A percentile compares a stretch with the other conserved stretches of the same genome.
Evolutionary conservation across 1,284 basidiomycete genomes (phyloP).

Genomic region (Cronartium quercuum): DNA sequence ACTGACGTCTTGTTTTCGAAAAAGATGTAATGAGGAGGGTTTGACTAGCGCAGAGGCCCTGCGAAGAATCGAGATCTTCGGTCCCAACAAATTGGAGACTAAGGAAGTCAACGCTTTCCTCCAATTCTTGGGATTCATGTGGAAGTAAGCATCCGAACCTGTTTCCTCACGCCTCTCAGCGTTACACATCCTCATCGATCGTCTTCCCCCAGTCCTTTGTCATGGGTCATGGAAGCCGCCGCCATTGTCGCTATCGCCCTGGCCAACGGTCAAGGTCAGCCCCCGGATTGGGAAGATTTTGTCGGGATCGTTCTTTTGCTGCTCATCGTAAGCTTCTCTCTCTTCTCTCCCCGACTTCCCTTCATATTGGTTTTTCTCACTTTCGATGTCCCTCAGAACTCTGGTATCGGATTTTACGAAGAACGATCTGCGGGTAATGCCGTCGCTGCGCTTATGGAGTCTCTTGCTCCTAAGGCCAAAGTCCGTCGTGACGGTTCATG

Average conservation of each 20-base stretch:
- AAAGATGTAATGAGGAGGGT: constrained; percentile 55
- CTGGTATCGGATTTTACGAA: constrained; percentile 94
- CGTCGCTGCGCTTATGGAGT: constrained; percentile 98
- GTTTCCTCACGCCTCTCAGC: not conserved
- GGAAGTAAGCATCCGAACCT: constrained; percentile 42
- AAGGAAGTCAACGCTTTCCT: constrained; percentile 81
- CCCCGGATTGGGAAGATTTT: constrained; percentile 96
- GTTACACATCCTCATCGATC: not conserved
- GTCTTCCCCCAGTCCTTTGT: constrained; percentile 76
- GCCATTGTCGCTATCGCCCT: constrained; percentile 92
- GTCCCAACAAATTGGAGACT: constrained; percentile 87
- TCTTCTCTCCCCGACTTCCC: not conserved
- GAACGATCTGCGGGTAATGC: constrained; percentile 95
- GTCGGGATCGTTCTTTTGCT: constrained; percentile 88
- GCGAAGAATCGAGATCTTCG: constrained; percentile 84
- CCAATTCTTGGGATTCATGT: constrained; percentile 51
- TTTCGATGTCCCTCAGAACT: constrained; percentile 57
- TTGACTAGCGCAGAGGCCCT: constrained; percentile 66
- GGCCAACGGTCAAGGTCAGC: constrained; percentile 76
- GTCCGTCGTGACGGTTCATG: constrained; percentile 75
- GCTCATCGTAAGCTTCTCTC: constrained; percentile 56
- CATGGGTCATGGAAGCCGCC: constrained; percentile 99
- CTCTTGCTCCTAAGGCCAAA: constrained; percentile 92
- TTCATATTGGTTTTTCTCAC: not conserved
- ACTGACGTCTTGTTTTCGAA: not conserved